Percentiles rank a stretch among this genome's conserved stretches.
Evolutionary conservation across 495 filamentous ascomycete genomes (phyloP).

Genomic region (Trichoderma asperelloides): DNA sequence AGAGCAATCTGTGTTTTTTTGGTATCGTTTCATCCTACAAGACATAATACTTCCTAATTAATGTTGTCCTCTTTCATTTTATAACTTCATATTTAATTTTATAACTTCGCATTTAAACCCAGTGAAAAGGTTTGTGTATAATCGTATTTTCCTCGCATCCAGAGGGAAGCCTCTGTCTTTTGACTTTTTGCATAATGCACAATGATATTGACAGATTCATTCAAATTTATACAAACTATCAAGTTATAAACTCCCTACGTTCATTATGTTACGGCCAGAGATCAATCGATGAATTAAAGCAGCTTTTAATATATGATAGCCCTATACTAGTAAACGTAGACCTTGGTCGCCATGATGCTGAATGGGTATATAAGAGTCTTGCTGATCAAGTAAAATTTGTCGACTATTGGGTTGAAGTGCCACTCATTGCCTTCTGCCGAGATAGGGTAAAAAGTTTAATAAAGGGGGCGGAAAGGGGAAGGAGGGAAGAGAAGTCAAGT

Average conservation of each 20-base stretch:
- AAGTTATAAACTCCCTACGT: background rate
- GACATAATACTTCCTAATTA: background rate
- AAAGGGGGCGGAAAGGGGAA: background rate
- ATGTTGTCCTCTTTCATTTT: background rate
- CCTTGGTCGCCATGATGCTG: no score
- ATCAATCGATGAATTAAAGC: background rate
- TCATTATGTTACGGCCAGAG: no score
- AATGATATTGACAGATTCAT: background rate
- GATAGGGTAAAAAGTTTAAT: no score
- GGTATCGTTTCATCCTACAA: background rate
- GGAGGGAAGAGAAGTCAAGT: background rate
- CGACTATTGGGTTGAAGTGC: background rate
- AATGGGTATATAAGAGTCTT: no score
- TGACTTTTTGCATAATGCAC: no score
- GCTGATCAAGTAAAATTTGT: no score
- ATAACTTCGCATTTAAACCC: no score
- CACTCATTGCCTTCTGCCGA: background rate
- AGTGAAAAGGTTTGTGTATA: no score
- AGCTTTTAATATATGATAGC: no score
- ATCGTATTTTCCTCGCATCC: no score
- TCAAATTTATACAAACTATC: background rate
- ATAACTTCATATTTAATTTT: background rate
- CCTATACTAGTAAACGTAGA: no score
- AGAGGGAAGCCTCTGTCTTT: no score
- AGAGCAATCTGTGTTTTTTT: background rate